Evolutionary conservation across 176 grass and related monocot species (phyloP).

Genomic region (Eragrostis curvula): DNA sequence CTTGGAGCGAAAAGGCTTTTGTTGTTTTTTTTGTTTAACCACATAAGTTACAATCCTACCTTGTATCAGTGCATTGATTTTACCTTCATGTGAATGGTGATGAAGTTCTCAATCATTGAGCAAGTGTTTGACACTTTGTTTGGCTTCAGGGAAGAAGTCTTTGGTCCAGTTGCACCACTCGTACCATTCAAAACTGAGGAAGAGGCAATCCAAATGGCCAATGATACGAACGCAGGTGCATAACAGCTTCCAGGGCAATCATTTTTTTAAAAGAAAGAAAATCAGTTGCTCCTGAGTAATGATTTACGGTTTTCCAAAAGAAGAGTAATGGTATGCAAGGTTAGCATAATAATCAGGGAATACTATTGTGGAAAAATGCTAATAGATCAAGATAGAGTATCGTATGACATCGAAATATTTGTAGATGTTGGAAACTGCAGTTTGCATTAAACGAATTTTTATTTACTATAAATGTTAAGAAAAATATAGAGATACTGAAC

Average conservation of each 20-base stretch:
- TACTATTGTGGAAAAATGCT: background rate
- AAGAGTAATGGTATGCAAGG: background rate
- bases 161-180: conserved; percentile 97
- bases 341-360: conserved; percentile 13
- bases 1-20: background rate
- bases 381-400: background rate
- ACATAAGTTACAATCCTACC: background rate
- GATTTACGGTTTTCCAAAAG: background rate
- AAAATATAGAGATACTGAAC: background rate
- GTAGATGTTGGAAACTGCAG: conserved; percentile 20
- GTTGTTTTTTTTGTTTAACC: background rate
- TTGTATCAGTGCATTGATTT: conserved; percentile 37
- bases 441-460: background rate
- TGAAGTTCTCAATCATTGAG: conserved; percentile 21
- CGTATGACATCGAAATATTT: background rate
- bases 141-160: conserved; percentile 87
- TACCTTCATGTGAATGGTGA: conserved; percentile 33
- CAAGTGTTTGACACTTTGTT: conserved; percentile 27
- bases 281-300: background rate
- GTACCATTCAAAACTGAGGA: conserved; percentile 97
- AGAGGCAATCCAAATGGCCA: conserved; percentile 86
- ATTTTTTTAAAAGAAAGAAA: background rate
- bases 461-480: background rate
- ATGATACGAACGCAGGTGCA: conserved; percentile 89
- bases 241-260: background rate